These are phyloP conservation scores for Epichloe coenophiala DNA, from an alignment of 2,329 filamentous ascomycete genomes.

Conservation along the genomic window DNA sequence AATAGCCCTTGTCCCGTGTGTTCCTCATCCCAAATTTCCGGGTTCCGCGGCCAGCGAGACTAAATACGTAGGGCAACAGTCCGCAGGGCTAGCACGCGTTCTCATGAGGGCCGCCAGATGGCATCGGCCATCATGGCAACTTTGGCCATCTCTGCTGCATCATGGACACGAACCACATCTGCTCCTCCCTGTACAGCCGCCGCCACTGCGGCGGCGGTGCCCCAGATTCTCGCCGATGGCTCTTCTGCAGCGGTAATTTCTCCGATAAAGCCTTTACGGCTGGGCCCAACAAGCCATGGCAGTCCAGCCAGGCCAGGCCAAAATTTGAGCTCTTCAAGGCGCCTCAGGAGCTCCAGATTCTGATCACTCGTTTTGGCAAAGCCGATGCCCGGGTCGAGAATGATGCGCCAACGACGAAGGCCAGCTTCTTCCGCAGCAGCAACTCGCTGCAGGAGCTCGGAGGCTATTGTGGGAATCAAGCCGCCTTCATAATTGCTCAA, in stretches of 20 bases:
- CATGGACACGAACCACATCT: conserved; percentile 86
- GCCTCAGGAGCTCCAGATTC: conserved; percentile 66
- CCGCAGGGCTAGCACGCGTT: not conserved
- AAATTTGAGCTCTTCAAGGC: conserved; percentile 48
- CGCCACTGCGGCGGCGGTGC: conserved; percentile 78
- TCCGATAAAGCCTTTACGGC: conserved; percentile 82
- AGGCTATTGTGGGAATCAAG: conserved; percentile 49
- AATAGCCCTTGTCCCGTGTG: not conserved
- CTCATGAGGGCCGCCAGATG: conserved; percentile 49
- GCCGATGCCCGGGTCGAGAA: conserved; percentile 85
- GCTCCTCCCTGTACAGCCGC: conserved; percentile 74
- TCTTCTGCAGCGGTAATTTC: conserved; percentile 62
- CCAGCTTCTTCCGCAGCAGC: conserved; percentile 65
- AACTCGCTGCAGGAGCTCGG: conserved; percentile 58
- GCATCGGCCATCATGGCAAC: conserved; percentile 83
- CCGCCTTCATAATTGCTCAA: conserved; percentile 56
- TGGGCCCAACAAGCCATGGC: conserved; percentile 82
- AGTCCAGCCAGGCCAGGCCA: conserved; percentile 54
- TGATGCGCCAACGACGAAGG: conserved; percentile 82
- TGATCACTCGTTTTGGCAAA: conserved; percentile 78
- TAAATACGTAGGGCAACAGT: not conserved
- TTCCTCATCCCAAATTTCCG: not conserved
- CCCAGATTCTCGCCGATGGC: conserved; percentile 58
- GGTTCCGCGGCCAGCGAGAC: not conserved
- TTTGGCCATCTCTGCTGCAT: conserved; percentile 73